These are phyloP conservation scores for Globisporangium takayamanum DNA, from an alignment of 352 stramenopile genomes.

Conservation along the genomic window DNA sequence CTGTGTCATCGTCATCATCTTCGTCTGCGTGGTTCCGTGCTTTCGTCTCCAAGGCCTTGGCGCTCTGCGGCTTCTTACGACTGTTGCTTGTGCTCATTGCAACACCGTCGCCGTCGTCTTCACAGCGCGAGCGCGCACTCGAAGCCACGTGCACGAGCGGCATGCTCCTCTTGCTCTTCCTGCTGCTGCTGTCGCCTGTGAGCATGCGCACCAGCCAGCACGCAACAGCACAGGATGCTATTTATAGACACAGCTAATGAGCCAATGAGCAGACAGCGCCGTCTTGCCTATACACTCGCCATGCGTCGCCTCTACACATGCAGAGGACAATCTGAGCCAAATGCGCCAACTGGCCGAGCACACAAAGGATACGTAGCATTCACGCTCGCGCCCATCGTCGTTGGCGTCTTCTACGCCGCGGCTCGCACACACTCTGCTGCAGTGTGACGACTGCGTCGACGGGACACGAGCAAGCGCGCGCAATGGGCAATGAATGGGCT, in stretches of 20 bases:
- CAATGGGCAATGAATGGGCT: constrained; percentile 11
- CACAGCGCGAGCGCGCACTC: not conserved
- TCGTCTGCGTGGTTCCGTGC: not conserved
- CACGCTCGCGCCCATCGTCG: not conserved
- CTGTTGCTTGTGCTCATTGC: not conserved
- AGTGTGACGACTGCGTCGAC: no score
- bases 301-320: no score
- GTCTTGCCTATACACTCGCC: no score
- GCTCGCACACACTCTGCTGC: no score
- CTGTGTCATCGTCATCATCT: not conserved
- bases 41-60: not conserved
- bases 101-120: not conserved
- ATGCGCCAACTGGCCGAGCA: not conserved
- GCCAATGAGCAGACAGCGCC: not conserved
- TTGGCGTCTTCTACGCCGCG: not conserved
- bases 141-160: not conserved
- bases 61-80: not conserved
- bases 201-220: no score
- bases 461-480: not conserved
- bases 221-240: not conserved
- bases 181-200: no score
- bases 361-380: constrained; percentile 16
- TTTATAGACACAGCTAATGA: not conserved
- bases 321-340: not conserved
- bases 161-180: not conserved